These are phyloP conservation scores for Suhomyces anneliseae DNA, from an alignment of 1,139 yeast genomes.

Conservation along the genomic window DNA sequence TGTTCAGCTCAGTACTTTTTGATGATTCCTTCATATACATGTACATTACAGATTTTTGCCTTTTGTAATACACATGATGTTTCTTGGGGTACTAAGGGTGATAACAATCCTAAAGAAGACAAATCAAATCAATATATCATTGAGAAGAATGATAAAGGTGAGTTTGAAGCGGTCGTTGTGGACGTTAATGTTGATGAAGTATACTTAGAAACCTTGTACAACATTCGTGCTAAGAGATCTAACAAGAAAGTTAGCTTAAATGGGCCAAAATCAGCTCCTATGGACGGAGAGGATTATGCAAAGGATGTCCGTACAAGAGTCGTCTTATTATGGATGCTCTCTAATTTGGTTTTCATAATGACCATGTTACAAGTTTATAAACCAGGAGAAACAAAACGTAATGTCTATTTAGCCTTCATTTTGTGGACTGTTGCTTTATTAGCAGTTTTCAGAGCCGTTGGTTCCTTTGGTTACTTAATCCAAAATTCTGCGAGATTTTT, in stretches of 20 bases:
- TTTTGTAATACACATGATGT: constrained; percentile 96
- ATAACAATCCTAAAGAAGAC: constrained; percentile 66
- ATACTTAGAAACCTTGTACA: constrained; percentile 73
- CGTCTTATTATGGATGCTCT: constrained; percentile 86
- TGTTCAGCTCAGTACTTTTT: constrained; percentile 83
- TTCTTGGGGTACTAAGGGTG: constrained; percentile 97
- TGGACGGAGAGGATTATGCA: constrained; percentile 84
- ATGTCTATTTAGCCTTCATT: constrained; percentile 77
- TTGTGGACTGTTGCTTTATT: constrained; percentile 89
- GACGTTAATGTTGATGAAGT: constrained; percentile 89
- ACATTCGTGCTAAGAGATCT: constrained; percentile 72
- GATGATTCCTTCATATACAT: constrained; percentile 86
- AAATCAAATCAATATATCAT: constrained; percentile 44
- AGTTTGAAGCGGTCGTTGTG: constrained; percentile 86
- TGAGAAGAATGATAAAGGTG: constrained; percentile 53
- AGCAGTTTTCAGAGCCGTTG: constrained; percentile 75
- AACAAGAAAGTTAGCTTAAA: constrained; percentile 56
- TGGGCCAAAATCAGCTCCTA: constrained; percentile 15
- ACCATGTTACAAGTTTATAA: constrained; percentile 80
- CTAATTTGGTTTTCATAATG: constrained; percentile 78
- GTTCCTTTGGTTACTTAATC: constrained; percentile 66
- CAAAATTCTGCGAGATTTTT: constrained; percentile 41
- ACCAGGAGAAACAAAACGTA: constrained; percentile 56
- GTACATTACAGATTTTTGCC: constrained; percentile 90
- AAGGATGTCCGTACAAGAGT: constrained; percentile 92